These are phyloP conservation scores for Erucastrum elatum DNA, from an alignment of 345 rosid species.

Conservation along the genomic window DNA sequence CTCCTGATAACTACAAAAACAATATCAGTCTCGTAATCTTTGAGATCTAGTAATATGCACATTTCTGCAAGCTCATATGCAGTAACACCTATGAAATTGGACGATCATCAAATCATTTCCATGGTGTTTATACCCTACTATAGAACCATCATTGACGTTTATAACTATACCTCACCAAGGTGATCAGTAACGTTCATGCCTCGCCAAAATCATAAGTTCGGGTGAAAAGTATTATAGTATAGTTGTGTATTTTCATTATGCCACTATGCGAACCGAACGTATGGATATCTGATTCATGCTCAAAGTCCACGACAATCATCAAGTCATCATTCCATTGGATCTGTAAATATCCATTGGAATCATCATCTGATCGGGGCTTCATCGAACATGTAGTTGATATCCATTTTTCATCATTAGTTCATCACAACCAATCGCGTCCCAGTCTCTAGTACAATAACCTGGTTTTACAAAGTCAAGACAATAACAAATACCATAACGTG, in stretches of 20 bases:
- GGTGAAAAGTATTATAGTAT: background rate
- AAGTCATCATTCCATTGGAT: background rate
- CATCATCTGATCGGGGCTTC: background rate
- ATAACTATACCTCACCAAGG: background rate
- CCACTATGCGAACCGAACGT: background rate
- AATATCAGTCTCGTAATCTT: too few relatives aligned
- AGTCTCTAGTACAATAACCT: background rate
- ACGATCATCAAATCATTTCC: background rate
- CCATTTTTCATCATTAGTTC: background rate
- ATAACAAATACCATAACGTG: background rate
- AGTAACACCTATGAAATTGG: background rate
- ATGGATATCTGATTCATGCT: background rate
- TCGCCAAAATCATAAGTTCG: background rate
- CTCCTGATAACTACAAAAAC: too few relatives aligned
- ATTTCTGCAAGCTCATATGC: background rate
- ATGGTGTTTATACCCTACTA: background rate
- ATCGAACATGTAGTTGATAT: background rate
- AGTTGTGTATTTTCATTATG: background rate
- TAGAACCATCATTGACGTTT: background rate
- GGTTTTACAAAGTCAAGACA: background rate
- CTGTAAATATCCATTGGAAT: background rate
- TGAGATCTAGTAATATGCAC: too few relatives aligned
- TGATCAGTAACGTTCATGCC: background rate
- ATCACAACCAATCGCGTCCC: background rate
- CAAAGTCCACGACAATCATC: background rate